Base-by-base conservation (phyloP, 257 asterid species). In the Eucommia ulmoides region DNA sequence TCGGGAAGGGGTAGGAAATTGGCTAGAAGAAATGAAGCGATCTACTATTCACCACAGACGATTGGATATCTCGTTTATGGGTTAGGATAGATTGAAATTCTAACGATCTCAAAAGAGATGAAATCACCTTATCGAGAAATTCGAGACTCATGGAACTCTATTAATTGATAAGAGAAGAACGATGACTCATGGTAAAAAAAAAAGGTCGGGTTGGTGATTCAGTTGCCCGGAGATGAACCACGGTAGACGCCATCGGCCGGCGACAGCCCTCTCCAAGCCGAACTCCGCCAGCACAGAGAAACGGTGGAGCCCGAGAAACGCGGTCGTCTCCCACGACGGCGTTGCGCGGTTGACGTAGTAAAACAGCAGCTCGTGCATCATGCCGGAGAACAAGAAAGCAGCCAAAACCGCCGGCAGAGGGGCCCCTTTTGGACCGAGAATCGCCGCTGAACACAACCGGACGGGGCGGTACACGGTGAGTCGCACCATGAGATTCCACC, bases 301-400 rank as follows among this genome's bases (percentile, higher is more conserved):
- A 16, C 93, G 93, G 1, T 84, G 85, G 0, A 81, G 53, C 26
- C 73, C 70, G 21, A 84, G 81, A 19, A 71, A 81, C 68, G 49
- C 21, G 19, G 93, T 84, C 70, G 66, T 76, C 19, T 81, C 94
- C 93, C 93, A 80, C 8, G 83, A 62, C 9, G 88, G 88, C 1
- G 49, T 18, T 21, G 19, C 88, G 17, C 66, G 71, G 2, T 59
- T 59, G 16, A 74, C 49, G 52, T 71, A 70, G 64, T 78, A 78
- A 3, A 70, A 61, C 25, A 73, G 14, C 0, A 84, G 70, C 68
- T 84, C 94, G 29, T 84, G 94, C 83, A 75, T 67, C 3, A 84
- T 41, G 0, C 93, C 94, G 0, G 88, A 84, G 5, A 84, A 83
- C 0, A 65, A 22, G 22, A 84, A 84, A 3, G 88, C 14, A 8